These are phyloP conservation scores for Calocera cornea DNA, from an alignment of 768 basidiomycete genomes.

Conservation along the genomic window DNA sequence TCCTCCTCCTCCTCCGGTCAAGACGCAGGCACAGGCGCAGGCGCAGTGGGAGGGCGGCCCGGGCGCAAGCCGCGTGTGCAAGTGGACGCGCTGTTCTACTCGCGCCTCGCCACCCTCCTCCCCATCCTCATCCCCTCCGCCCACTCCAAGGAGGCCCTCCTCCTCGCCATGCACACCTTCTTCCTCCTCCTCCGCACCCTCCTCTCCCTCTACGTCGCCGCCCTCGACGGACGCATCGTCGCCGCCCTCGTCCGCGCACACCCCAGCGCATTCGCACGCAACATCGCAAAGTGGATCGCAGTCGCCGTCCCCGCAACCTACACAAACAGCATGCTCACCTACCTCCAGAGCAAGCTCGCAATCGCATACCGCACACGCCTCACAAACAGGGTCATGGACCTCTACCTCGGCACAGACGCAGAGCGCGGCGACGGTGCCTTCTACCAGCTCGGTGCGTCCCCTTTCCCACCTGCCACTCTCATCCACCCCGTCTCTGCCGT, in stretches of 20 bases:
- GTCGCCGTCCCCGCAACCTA: slow-evolving; percentile 89
- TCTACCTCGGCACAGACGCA: slow-evolving; percentile 65
- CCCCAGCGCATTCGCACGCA: slow-evolving; percentile 60
- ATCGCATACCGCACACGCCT: slow-evolving; percentile 79
- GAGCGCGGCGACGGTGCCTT: slow-evolving; percentile 72
- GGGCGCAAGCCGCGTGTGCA: slow-evolving; percentile 23
- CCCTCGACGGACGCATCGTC: slow-evolving; percentile 84
- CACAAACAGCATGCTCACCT: slow-evolving; percentile 86
- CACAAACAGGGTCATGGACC: slow-evolving; percentile 65
- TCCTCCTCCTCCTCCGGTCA: no score
- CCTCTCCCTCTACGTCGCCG: slow-evolving; percentile 86
- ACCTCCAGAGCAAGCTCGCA: slow-evolving; percentile 83
- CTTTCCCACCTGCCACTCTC: not conserved
- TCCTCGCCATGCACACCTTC: slow-evolving; percentile 78
- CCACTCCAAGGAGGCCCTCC: slow-evolving; percentile 72
- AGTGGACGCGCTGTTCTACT: slow-evolving; percentile 89
- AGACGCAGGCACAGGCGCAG: no score
- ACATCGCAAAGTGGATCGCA: slow-evolving; percentile 79
- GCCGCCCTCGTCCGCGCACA: slow-evolving; percentile 85
- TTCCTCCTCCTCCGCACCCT: slow-evolving; percentile 81
- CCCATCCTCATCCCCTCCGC: slow-evolving; percentile 79
- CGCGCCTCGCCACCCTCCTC: slow-evolving; percentile 59
- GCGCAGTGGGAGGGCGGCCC: slow-evolving; percentile 31
- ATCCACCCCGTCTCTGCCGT: not conserved
- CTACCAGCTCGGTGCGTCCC: slow-evolving; percentile 69